Conservation (phyloP, 192 early-diverging fungal genomes). For the Lobulomyces angularis region DNA sequence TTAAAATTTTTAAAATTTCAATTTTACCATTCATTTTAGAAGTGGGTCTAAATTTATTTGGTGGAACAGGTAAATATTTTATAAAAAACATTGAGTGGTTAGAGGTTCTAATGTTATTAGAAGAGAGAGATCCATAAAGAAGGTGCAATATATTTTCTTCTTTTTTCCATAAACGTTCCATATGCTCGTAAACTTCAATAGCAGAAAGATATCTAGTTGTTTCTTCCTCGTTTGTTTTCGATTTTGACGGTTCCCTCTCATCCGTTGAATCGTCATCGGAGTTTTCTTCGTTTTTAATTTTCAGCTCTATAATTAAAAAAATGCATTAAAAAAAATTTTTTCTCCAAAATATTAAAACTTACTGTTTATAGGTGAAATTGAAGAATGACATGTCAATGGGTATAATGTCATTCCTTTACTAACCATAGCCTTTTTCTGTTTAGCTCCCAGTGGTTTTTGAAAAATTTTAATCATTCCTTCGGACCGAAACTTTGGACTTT, state of each 20-base stretch:
- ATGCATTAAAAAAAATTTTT: too few species aligned
- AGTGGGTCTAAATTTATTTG: conserved; percentile 86
- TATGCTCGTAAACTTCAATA: conserved; percentile 62
- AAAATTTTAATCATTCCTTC: conserved; percentile 81
- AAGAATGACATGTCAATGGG: conserved; percentile 10
- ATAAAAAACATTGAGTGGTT: conserved; percentile 91
- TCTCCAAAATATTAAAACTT: too few species aligned
- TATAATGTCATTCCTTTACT: conserved; percentile 35
- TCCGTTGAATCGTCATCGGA: conserved; percentile 1
- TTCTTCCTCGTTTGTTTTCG: conserved; percentile 2
- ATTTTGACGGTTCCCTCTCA: background rate
- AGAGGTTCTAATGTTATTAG: conserved; percentile 21
- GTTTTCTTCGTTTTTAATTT: conserved; percentile 5
- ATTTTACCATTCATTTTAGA: conserved; percentile 82
- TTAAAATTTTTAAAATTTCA: too few species aligned
- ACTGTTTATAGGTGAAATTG: too few species aligned
- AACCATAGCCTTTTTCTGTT: conserved; percentile 47
- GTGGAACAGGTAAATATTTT: conserved; percentile 79
- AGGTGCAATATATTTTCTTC: conserved; percentile 65
- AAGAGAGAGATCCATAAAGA: conserved; percentile 65
- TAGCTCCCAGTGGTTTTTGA: conserved; percentile 55
- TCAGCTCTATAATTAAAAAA: too few species aligned
- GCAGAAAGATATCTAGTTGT: conserved; percentile 46
- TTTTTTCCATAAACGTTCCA: conserved; percentile 63
- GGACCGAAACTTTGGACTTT: conserved; percentile 58